Percentiles rank a stretch among this genome's conserved stretches.
These are phyloP conservation scores for Phialocephala sp. DNA, from an alignment of 2,329 filamentous ascomycete genomes.

Conservation along the genomic window DNA sequence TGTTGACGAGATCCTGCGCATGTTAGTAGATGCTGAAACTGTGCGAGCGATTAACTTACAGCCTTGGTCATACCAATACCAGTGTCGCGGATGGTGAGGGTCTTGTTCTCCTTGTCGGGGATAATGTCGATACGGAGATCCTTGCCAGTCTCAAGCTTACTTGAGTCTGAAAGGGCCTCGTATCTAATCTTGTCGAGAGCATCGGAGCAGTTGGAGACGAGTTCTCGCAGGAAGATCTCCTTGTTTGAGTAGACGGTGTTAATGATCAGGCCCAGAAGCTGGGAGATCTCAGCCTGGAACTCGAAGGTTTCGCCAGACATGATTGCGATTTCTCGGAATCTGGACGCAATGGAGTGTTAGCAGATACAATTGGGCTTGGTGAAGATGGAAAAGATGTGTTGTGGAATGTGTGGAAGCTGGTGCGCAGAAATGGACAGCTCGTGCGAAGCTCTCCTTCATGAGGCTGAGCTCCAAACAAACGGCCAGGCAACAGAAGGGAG, in stretches of 20 bases:
- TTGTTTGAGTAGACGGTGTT: constrained; percentile 99
- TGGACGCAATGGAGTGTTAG: constrained; percentile 26
- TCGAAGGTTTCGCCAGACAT: constrained; percentile 96
- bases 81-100: constrained; percentile 93
- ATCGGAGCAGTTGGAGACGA: constrained; percentile 98
- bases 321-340: constrained; percentile 51
- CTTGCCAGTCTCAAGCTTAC: constrained; percentile 96
- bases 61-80: constrained; percentile 99
- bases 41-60: constrained; percentile 63
- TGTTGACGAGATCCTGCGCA: constrained; percentile 94
- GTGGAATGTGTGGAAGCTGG: neutral
- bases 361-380: constrained; percentile 6
- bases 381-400: constrained; percentile 2
- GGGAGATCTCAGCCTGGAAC: constrained; percentile 99
- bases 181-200: constrained; percentile 99
- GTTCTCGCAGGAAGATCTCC: constrained; percentile 98
- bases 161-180: constrained; percentile 95
- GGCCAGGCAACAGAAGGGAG: constrained; percentile 18
- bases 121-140: constrained; percentile 99
- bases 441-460: constrained; percentile 26
- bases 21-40: constrained; percentile 45
- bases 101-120: constrained; percentile 96
- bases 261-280: constrained; percentile 99
- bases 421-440: constrained; percentile 11
- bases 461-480: constrained; percentile 32